Evolutionary conservation across 257 asterid genomes (phyloP).

Genomic region (Fraxinus anomala): DNA sequence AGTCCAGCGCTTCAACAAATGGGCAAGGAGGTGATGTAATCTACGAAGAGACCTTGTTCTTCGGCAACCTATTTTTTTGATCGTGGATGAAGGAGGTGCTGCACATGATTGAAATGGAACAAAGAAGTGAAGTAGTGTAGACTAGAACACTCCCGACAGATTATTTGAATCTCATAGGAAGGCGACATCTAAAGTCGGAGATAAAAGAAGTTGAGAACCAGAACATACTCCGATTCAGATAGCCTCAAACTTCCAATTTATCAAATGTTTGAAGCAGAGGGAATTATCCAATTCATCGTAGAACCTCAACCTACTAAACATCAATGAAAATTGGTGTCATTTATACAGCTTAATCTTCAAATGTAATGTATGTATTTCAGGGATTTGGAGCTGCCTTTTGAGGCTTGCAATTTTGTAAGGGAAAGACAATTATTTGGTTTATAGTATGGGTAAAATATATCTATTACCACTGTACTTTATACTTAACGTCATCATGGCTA

Average conservation of each 20-base stretch:
- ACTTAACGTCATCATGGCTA: too few relatives aligned
- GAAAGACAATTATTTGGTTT: background rate
- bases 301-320: background rate
- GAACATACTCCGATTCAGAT: too few relatives aligned
- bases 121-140: background rate
- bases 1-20: slow-evolving; percentile 42
- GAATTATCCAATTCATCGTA: too few relatives aligned
- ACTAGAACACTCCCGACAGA: too few relatives aligned
- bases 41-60: background rate
- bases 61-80: background rate
- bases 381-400: background rate
- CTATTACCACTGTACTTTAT: too few relatives aligned
- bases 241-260: too few relatives aligned
- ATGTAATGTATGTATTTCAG: background rate
- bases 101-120: background rate
- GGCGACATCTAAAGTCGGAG: too few relatives aligned
- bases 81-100: background rate
- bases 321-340: background rate
- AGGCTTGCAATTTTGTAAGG: background rate
- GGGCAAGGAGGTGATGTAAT: slow-evolving; percentile 56
- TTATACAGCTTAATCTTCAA: background rate
- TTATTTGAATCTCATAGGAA: too few relatives aligned
- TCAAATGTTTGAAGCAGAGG: too few relatives aligned
- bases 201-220: too few relatives aligned
- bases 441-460: too few relatives aligned